Conservation (phyloP, 345 rosid genomes). For the Streptanthus diversifolius region DNA sequence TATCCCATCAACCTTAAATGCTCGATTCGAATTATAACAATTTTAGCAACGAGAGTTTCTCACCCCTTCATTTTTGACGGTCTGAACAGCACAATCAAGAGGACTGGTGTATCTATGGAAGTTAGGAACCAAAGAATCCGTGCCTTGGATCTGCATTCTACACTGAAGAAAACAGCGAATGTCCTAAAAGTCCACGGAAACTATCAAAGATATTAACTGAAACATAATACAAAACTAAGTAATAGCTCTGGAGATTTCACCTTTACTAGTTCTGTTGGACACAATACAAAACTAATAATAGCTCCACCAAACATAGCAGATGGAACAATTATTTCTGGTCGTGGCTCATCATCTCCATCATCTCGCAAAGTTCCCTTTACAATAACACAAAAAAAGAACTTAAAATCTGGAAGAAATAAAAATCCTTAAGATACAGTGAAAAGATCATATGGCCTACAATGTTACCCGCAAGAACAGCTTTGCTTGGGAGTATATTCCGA, state of each 20-base stretch:
- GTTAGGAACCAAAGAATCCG: constrained; percentile 65
- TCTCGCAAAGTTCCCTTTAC: constrained; percentile 55
- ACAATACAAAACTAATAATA: constrained; percentile 77
- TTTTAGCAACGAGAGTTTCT: constrained; percentile 35
- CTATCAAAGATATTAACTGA: constrained; percentile 28
- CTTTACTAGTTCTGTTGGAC: constrained; percentile 91
- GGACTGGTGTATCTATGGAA: constrained; percentile 61
- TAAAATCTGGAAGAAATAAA: not conserved
- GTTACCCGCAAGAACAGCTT: constrained; percentile 69
- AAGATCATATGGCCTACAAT: not conserved
- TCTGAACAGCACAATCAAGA: constrained; percentile 77
- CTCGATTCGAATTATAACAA: not conserved
- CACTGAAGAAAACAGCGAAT: constrained; percentile 58
- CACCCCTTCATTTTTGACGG: constrained; percentile 80
- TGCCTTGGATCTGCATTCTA: constrained; percentile 98
- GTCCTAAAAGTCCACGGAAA: constrained; percentile 34
- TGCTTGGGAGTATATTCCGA: constrained; percentile 91
- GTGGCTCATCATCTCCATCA: constrained; percentile 49
- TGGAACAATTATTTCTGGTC: constrained; percentile 68
- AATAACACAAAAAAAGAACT: not conserved
- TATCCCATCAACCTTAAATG: constrained; percentile 31
- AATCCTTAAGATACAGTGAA: not conserved
- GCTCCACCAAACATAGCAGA: constrained; percentile 90
- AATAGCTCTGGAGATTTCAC: constrained; percentile 41
- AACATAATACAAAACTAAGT: constrained; percentile 81